Evolutionary conservation across 148 eudicot genomes (phyloP).

Genomic region (Amaranthus cruentus): DNA sequence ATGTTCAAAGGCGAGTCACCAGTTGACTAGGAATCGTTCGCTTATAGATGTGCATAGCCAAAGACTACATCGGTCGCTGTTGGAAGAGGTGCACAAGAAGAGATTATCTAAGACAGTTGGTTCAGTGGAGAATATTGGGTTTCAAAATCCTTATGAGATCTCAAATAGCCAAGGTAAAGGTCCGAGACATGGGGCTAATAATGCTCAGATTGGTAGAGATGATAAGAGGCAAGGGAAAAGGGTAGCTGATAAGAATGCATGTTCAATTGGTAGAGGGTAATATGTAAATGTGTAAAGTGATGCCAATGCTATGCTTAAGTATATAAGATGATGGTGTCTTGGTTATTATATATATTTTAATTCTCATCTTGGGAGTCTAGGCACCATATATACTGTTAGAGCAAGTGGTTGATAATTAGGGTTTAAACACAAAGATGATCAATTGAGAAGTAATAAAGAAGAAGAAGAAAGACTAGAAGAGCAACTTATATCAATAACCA

Average conservation of each 20-base stretch:
- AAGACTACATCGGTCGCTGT: constrained; percentile 1
- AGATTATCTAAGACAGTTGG: constrained; percentile 13
- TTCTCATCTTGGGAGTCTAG: no score
- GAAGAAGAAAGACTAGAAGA: no score
- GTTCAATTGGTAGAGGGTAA: no score
- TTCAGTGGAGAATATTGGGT: constrained; percentile 9
- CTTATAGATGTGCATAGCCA: constrained; percentile 12
- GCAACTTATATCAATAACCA: no score
- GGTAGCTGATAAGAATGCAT: background rate
- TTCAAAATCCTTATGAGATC: background rate
- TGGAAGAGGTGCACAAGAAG: constrained; percentile 4
- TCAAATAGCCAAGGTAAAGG: background rate
- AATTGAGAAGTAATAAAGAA: no score
- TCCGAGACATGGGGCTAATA: background rate
- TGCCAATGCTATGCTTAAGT: no score
- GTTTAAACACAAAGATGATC: no score
- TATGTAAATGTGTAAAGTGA: no score
- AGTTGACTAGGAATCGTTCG: constrained; percentile 8
- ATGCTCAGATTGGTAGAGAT: constrained; percentile 1
- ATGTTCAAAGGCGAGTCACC: background rate
- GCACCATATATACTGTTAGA: no score
- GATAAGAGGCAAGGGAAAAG: constrained; percentile 2
- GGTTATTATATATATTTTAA: no score
- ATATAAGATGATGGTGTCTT: no score
- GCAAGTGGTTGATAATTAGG: no score